These are phyloP conservation scores for Fennellomyces sp. DNA, from an alignment of 371 early-diverging fungal genomes.

Conservation along the genomic window DNA sequence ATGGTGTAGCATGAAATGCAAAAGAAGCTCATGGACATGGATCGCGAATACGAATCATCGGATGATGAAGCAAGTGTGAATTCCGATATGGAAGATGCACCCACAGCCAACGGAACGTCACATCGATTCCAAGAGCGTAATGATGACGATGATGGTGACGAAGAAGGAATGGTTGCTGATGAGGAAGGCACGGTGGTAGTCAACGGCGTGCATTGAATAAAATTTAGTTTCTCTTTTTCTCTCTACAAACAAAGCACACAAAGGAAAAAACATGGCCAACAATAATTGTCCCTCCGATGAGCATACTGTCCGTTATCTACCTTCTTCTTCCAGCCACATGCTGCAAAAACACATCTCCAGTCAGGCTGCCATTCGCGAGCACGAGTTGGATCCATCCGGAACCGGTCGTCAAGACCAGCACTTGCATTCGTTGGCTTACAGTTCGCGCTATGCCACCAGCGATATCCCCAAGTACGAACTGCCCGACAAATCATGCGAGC, in stretches of 20 bases:
- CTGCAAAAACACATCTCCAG: conserved; percentile 10
- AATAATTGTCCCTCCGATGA: not conserved
- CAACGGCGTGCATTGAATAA: conserved; percentile 8
- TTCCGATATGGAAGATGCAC: conserved; percentile 9
- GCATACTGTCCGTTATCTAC: not conserved
- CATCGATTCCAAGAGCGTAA: conserved; percentile 26
- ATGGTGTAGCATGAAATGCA: conserved; percentile 32
- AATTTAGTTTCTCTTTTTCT: not conserved
- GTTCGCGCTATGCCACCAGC: conserved; percentile 49
- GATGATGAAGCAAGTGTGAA: conserved; percentile 29
- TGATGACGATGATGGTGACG: conserved; percentile 27
- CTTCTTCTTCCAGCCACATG: not conserved
- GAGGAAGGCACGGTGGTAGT: conserved; percentile 12
- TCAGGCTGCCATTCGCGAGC: not conserved
- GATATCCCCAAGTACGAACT: conserved; percentile 51
- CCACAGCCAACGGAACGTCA: conserved; percentile 3
- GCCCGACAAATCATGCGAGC: conserved; percentile 42
- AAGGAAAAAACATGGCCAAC: too few relatives aligned
- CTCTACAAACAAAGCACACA: too few relatives aligned
- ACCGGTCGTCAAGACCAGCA: conserved; percentile 9
- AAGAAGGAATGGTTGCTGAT: conserved; percentile 29
- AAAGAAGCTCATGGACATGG: conserved; percentile 40
- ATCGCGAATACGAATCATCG: conserved; percentile 42
- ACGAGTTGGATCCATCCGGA: not conserved
- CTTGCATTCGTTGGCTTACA: conserved; percentile 45